Evolutionary conservation across 805 yeast species (phyloP).

Genomic region (Saccharomycopsis sp.): DNA sequence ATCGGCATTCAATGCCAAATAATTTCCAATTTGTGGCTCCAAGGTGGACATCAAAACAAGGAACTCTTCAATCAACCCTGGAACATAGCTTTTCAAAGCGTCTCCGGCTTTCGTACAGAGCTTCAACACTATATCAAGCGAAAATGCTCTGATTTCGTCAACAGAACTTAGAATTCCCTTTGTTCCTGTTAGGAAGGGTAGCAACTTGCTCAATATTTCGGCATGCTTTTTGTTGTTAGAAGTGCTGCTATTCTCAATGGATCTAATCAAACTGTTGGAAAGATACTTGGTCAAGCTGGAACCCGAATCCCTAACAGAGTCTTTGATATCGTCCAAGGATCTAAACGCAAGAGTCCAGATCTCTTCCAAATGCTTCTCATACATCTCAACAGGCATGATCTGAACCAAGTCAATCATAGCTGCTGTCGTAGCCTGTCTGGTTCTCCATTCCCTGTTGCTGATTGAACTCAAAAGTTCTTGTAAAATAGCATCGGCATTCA

Average conservation of each 20-base stretch:
- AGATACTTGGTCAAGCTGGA: conserved; percentile 54
- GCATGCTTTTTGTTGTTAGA: conserved; percentile 2
- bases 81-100: conserved; percentile 52
- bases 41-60: conserved; percentile 68
- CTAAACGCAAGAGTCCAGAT: conserved; percentile 88
- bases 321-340: conserved; percentile 88
- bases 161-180: conserved; percentile 80
- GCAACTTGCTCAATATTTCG: conserved; percentile 37
- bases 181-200: conserved; percentile 73
- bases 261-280: conserved; percentile 51
- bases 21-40: conserved; percentile 87
- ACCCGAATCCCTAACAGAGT: conserved; percentile 82
- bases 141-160: conserved; percentile 70
- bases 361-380: conserved; percentile 45
- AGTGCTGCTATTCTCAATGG: conserved; percentile 37
- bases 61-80: conserved; percentile 60
- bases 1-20: conserved; percentile 77
- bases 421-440: conserved; percentile 74
- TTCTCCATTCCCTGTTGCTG: conserved; percentile 87
- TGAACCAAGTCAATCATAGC: conserved; percentile 66
- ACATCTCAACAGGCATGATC: conserved; percentile 36
- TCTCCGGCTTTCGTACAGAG: conserved; percentile 56
- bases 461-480: conserved; percentile 56
- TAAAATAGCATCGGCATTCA: conserved; percentile 50
- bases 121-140: conserved; percentile 65